phyloP scores from a whole-genome alignment of 306 rosid genomes.

The Cucumis hystrix region DNA sequence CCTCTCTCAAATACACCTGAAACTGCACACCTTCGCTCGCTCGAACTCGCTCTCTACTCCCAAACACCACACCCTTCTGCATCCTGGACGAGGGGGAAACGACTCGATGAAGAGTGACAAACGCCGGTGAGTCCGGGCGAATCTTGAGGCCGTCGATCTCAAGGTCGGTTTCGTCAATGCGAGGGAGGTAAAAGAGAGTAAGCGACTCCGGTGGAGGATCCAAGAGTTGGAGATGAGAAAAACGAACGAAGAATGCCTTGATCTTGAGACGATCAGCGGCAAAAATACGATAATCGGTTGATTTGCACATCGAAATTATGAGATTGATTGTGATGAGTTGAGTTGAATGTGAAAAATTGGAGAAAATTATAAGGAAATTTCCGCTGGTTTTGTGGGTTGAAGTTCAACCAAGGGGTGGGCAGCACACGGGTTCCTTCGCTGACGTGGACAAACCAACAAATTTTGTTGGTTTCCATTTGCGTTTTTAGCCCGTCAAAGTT shows the following conservation, averaged over 20 bases:
- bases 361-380: background rate
- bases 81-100: background rate
- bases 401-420: background rate
- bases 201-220: slow-evolving; percentile 23
- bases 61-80: slow-evolving; percentile 14
- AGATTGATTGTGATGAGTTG: background rate
- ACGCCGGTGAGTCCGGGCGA: slow-evolving; percentile 23
- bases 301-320: slow-evolving; percentile 21
- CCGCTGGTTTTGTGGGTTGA: background rate
- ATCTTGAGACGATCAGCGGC: slow-evolving; percentile 10
- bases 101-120: slow-evolving; percentile 30
- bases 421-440: background rate
- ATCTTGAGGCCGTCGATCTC: slow-evolving; percentile 24
- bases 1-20: slow-evolving; percentile 27
- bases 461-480: background rate
- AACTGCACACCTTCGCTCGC: slow-evolving; percentile 24
- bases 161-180: slow-evolving; percentile 19
- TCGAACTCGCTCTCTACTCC: slow-evolving; percentile 26
- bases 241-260: slow-evolving; percentile 18
- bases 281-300: slow-evolving; percentile 18
- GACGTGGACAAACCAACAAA: background rate
- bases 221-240: slow-evolving; percentile 7
- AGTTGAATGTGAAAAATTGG: background rate
- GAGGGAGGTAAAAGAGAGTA: slow-evolving; percentile 29
- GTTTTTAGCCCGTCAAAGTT: background rate